phyloP scores from a whole-genome alignment of 2,329 filamentous ascomycete genomes.

The Fusarium gaditjirri region DNA sequence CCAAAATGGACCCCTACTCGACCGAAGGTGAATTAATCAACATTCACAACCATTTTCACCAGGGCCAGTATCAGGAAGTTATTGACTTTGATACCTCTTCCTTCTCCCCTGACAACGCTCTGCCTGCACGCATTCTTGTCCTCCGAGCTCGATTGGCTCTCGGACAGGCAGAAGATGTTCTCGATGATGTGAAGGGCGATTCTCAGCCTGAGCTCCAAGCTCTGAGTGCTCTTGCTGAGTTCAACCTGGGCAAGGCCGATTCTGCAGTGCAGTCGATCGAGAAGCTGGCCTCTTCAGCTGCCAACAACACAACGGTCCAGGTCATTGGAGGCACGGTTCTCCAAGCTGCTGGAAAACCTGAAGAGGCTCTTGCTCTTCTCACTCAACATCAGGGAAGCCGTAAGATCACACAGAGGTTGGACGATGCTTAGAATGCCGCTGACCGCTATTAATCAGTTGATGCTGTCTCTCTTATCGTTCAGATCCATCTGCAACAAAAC shows the following conservation, averaged over 20 bases:
- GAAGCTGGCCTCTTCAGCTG: conserved; percentile 72
- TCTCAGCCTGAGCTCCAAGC: conserved; percentile 78
- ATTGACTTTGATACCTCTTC: conserved; percentile 84
- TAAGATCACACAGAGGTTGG: conserved; percentile 57
- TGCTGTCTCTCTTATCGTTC: conserved; percentile 86
- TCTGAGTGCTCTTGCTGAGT: conserved; percentile 79
- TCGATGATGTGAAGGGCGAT: conserved; percentile 73
- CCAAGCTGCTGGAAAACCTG: conserved; percentile 81
- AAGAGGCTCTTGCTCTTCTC: conserved; percentile 84
- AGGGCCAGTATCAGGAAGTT: conserved; percentile 87
- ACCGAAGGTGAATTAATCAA: conserved; percentile 78
- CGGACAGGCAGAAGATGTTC: conserved; percentile 78
- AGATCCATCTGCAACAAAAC: conserved; percentile 94
- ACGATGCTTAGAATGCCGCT: conserved; percentile 30
- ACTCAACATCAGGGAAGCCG: conserved; percentile 86
- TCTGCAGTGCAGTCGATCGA: conserved; percentile 72
- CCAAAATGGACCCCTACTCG: conserved; percentile 75
- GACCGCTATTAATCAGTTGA: conserved; percentile 60
- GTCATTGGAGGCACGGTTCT: conserved; percentile 84
- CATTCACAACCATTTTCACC: conserved; percentile 76
- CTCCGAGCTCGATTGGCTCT: conserved; percentile 86
- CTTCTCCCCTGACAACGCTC: conserved; percentile 81
- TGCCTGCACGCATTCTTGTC: conserved; percentile 80
- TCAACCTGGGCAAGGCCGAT: conserved; percentile 67
- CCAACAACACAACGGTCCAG: conserved; percentile 84